phyloP scores from a whole-genome alignment of 2,329 filamentous ascomycete genomes.

The Exophiala sideris region DNA sequence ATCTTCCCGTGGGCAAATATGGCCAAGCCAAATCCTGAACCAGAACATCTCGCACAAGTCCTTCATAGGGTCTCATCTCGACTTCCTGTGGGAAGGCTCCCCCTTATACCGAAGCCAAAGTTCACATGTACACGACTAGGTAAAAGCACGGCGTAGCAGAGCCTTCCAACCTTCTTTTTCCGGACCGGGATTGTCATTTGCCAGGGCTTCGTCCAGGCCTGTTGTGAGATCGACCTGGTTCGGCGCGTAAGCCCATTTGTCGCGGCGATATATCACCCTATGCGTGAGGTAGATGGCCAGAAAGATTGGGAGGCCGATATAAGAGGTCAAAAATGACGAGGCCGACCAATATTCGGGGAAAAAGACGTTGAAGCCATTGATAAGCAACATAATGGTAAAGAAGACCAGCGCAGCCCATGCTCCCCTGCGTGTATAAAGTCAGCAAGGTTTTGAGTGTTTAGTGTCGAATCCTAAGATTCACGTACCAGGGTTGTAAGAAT shows the following conservation, averaged over 20 bases:
- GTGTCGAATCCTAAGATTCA: no score
- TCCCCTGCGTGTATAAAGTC: no score
- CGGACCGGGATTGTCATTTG: not conserved
- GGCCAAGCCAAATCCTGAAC: no score
- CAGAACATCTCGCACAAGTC: no score
- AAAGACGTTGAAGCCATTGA: constrained; percentile 73
- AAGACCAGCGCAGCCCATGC: not conserved
- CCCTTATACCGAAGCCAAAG: no score
- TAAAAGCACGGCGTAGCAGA: no score
- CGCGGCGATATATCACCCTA: constrained; percentile 28
- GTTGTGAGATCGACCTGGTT: constrained; percentile 52
- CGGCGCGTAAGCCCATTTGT: constrained; percentile 49
- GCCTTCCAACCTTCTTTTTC: not conserved
- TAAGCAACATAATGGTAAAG: constrained; percentile 39
- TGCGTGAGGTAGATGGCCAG: constrained; percentile 31
- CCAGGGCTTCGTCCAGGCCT: constrained; percentile 47
- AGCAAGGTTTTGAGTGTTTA: no score
- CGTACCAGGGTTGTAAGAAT: constrained; percentile 39
- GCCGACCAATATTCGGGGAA: constrained; percentile 62
- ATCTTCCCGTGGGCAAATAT: no score
- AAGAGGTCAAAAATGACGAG: constrained; percentile 61
- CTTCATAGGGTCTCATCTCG: no score
- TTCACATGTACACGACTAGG: no score
- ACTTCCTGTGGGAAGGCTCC: no score
- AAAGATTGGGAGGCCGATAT: constrained; percentile 63